phyloP scores from a whole-genome alignment of 2,329 filamentous ascomycete species.

The Chaetomium sp. region DNA sequence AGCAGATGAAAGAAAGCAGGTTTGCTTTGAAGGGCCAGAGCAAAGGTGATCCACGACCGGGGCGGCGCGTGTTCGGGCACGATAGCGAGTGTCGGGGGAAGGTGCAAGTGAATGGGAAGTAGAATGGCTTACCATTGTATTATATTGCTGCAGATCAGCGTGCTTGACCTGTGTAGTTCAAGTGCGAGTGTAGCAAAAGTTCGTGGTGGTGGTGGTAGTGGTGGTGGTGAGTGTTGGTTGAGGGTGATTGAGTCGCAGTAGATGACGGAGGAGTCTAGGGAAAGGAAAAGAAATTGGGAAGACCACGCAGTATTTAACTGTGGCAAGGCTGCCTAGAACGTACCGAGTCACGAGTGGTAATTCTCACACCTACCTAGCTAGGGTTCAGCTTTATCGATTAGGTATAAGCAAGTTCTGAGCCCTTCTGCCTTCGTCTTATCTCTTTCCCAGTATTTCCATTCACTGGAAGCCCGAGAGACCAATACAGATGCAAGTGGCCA shows the following conservation, averaged over 20 bases:
- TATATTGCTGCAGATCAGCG: too few relatives aligned
- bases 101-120: not conserved
- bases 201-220: too few relatives aligned
- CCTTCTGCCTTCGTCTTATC: not conserved
- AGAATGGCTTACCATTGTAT: not conserved
- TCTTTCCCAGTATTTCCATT: not conserved
- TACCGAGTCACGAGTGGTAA: not conserved
- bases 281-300: not conserved
- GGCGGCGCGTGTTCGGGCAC: too few relatives aligned
- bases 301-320: not conserved
- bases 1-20: not conserved
- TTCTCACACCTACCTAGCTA: not conserved
- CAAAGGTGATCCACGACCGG: not conserved
- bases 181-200: not conserved
- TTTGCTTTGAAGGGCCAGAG: not conserved
- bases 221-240: not conserved
- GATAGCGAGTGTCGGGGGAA: not conserved
- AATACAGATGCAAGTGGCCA: not conserved
- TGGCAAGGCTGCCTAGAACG: not conserved
- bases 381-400: too few relatives aligned
- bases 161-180: not conserved
- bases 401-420: too few relatives aligned
- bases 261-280: not conserved
- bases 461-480: not conserved
- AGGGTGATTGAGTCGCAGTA: not conserved